These are phyloP conservation scores for Dictyostelium purpureum DNA, from an alignment of 78 protist genomes.

Conservation along the genomic window DNA sequence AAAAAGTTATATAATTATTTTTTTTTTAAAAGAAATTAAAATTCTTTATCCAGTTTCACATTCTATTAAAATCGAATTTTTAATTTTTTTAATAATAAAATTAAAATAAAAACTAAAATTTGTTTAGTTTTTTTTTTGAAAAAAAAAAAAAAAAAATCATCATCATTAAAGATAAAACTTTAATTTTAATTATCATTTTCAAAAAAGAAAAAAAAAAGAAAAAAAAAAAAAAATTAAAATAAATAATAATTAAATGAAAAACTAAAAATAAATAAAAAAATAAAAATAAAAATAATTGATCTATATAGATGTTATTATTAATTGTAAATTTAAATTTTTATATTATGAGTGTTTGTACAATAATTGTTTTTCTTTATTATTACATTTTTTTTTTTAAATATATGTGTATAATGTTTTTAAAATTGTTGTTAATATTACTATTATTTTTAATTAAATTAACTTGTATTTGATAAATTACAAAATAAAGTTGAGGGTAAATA, in stretches of 20 bases:
- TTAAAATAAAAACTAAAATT: too few relatives aligned
- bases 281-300: not conserved
- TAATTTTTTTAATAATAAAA: too few relatives aligned
- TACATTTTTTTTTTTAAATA: not conserved
- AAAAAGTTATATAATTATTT: too few relatives aligned
- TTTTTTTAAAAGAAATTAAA: too few relatives aligned
- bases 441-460: not conserved
- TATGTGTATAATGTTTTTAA: not conserved
- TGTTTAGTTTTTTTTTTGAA: too few relatives aligned
- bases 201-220: too few relatives aligned
- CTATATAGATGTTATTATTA: not conserved
- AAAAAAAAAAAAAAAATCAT: too few relatives aligned
- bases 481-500: conserved; percentile 58
- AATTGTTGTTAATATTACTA: not conserved
- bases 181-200: too few relatives aligned
- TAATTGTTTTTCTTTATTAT: not conserved
- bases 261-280: not conserved
- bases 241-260: not conserved
- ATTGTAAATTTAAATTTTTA: not conserved
- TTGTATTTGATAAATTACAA: conserved; percentile 69
- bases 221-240: not conserved
- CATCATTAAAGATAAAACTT: too few relatives aligned
- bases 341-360: too few relatives aligned
- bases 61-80: too few relatives aligned
- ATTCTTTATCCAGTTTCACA: too few relatives aligned